Conservation (phyloP, 2,329 filamentous ascomycete genomes). For the Cordyceps javanica region DNA sequence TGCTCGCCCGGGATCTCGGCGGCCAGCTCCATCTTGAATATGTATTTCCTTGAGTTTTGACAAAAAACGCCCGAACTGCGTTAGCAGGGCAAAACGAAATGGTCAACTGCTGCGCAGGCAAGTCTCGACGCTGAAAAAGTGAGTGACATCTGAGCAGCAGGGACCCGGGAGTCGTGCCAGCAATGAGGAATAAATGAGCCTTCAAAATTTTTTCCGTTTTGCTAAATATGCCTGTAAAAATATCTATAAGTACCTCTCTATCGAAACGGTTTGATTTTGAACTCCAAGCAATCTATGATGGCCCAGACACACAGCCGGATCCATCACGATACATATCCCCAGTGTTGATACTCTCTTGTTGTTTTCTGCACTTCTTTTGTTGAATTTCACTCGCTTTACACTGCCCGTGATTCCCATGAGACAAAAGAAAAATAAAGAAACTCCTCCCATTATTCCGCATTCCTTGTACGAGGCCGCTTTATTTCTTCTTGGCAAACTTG, state of each 20-base stretch:
- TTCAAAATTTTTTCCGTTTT: slow-evolving; percentile 4
- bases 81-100: not conserved
- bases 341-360: not conserved
- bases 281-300: slow-evolving; percentile 8
- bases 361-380: not conserved
- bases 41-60: not conserved
- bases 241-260: slow-evolving; percentile 13
- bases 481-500: slow-evolving; percentile 69
- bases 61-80: not conserved
- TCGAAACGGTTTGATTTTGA: slow-evolving; percentile 2
- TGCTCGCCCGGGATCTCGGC: not conserved
- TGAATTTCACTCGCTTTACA: slow-evolving; percentile 9
- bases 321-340: not conserved
- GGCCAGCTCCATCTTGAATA: not conserved
- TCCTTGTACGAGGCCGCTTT: slow-evolving; percentile 18
- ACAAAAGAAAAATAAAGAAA: not conserved
- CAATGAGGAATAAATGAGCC: slow-evolving; percentile 8
- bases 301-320: not conserved
- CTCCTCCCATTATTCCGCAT: not conserved
- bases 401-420: slow-evolving; percentile 12
- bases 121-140: not conserved
- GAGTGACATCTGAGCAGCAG: slow-evolving; percentile 4
- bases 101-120: too few relatives aligned
- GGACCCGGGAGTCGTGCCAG: not conserved
- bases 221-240: slow-evolving; percentile 11